Base-by-base conservation (phyloP, 257 asterid species). In the Lycium barbarum region DNA sequence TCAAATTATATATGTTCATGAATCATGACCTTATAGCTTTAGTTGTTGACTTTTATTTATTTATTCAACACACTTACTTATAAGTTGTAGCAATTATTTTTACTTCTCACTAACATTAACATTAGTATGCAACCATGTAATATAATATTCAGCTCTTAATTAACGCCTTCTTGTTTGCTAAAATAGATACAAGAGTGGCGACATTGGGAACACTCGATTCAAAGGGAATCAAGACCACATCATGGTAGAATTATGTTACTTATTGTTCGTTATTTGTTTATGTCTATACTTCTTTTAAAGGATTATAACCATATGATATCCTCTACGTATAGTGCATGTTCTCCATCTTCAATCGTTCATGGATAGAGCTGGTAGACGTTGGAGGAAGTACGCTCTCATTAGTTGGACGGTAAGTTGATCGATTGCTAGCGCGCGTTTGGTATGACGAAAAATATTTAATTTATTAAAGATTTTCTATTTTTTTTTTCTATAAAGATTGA, bases 121-220 rank as follows among this genome's bases (percentile, higher is more conserved):
- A 55, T 81, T 36, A 58, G 59, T 47, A 26, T 20, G 53, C 57
- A 35, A 70, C 3, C 4, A 18, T 4, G 5, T 36, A 54, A 18
- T 58, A 22, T 80, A 20, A 14, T 17, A 58, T 81, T 61, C 14
- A 36, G 17, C 33, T 5, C 38, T 20, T 78, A 20, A n/a, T 45
- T 81, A 7, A 49, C 8, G 7, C 18, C 12, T 74, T 26, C 61
- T 72, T 53, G 7, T 9, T 17, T 20, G 18, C 26, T n/a, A n/a
- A 59, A 62, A 62, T 86, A 95, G 99, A 94, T 95, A 72, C 86
- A 90, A 2, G 90, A 92, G 87, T 96, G 99, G 99, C 85, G 89
- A 59, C 92, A 90, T 22, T 96, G 97, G 97, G 99, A 96, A 88
- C 89, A 45, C 49, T 87, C 93, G 40, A 89, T 92, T 85, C 88